Base-by-base conservation (phyloP, 495 filamentous ascomycete genomes). In the Filosporella fistucella region DNA sequence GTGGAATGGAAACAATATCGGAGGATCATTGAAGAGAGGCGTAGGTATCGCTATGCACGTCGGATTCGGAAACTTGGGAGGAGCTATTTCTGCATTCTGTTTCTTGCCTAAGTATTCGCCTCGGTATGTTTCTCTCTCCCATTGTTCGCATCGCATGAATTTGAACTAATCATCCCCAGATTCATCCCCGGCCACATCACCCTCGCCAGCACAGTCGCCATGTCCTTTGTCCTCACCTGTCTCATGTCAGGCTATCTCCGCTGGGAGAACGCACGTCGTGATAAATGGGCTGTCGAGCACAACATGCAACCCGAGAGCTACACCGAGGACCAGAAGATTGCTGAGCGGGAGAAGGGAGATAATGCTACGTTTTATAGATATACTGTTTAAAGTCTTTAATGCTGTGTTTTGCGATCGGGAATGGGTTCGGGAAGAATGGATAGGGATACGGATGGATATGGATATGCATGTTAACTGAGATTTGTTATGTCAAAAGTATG, bases 1-100 rank as follows among this genome's bases (percentile, higher is more conserved):
- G 0, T 94, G 87, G 88, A 85, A 87, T 36, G 83, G 85, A 10
- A 86, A 86, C 65, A 89, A 89, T 57, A 85, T 90, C 42, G 84
- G 82, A 22, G 86, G 86, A 3, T 85, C 85, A 38, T 82, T 84
- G 4, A 90, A 89, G 64, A 80, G 86, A 29, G 80, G 76, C 46
- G 84, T 85, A 35, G 86, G 84, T 37, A 88, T 88, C 50, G 86
- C 86, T 20, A 80, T 88, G 74, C 86, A 90, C 62, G 86, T 89
- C 45, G 82, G 80, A 14, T 85, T 90, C 49, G 86, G 86, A 7
- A 88, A 88, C 62, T 62, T 86, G 3, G 85, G 85, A 16, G 85
- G 82, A 34, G 76, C 78, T 8, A 63, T 89, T 39, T 77, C 83
- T 22, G 80, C 76, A 10, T 86, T 85, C 58, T 67, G 86, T 8